Evolutionary conservation across 1,139 yeast genomes (phyloP).

Genomic region (Kluyveromyces sp.): DNA sequence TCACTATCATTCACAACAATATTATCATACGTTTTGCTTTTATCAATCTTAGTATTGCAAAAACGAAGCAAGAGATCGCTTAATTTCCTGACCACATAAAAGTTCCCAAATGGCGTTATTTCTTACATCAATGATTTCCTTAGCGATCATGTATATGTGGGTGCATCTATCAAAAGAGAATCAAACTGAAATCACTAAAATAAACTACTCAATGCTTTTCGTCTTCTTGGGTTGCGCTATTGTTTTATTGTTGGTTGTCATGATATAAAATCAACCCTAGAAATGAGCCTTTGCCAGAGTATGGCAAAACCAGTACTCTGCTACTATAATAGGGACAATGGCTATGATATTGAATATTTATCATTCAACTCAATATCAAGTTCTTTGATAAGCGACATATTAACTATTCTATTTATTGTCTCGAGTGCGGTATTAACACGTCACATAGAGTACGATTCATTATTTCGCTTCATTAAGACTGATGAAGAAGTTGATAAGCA

Average conservation of each 20-base stretch:
- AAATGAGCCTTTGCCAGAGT: slow-evolving; percentile 7
- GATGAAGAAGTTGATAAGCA: slow-evolving; percentile 15
- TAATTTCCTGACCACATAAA: slow-evolving; percentile 1
- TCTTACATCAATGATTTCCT: slow-evolving; percentile 6
- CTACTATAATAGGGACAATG: slow-evolving; percentile 22
- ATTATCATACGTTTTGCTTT: slow-evolving; percentile 6
- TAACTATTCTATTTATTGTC: slow-evolving; percentile 16
- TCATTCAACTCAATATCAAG: slow-evolving; percentile 25
- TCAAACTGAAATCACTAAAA: slow-evolving; percentile 5
- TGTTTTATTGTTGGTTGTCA: slow-evolving; percentile 21
- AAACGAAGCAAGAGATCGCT: slow-evolving; percentile 3
- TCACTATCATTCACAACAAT: slow-evolving; percentile 6
- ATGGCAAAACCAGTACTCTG: slow-evolving; percentile 21
- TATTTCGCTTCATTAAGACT: slow-evolving; percentile 7
- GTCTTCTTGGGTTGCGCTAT: slow-evolving; percentile 22
- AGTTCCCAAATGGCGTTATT: slow-evolving; percentile 4
- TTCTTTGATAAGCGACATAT: slow-evolving; percentile 11
- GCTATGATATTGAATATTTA: slow-evolving; percentile 28
- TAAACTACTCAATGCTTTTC: slow-evolving; percentile 22
- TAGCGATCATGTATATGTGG: slow-evolving; percentile 7
- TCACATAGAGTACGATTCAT: slow-evolving; percentile 4
- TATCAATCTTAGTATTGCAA: slow-evolving; percentile 4
- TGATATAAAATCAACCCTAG: slow-evolving; percentile 20
- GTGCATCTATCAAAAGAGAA: slow-evolving; percentile 3
- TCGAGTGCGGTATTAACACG: slow-evolving; percentile 10